Evolutionary conservation across 139 green algal species (phyloP), one percentile per base, ranked within the genome.

Genomic region (Chloropicon primus): DNA sequence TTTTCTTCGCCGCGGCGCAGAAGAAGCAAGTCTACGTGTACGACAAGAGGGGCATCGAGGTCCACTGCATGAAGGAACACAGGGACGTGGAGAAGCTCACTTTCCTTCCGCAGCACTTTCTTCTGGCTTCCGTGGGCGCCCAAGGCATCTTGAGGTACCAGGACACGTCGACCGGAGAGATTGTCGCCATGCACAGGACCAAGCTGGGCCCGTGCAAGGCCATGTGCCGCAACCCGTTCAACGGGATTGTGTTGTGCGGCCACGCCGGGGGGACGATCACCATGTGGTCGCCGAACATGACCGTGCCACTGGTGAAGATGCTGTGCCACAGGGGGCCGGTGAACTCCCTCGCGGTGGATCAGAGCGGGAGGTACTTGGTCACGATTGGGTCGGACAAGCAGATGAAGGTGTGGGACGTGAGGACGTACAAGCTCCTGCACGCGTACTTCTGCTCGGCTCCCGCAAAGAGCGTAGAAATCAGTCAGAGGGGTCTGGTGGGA

Each of bases 211-310:
- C 88, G 21, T 83, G 81, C 76, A 72, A 77, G 22, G 86, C 88
- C 1, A 90, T 98, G 89, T 77, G 84, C 1, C 90, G 92, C 2
- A 97, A 98, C 85, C 90, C 91, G 0, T 91, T 83, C 80, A 99
- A 97, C 79, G 93, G 83, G 2, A 91, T 96, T 26, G 75, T 96
- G 71, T 77, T 74, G 29, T 82, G 94, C 53, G 96, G 96, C 2
- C 96, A 99, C 79, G 75, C 80, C 27, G 92, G 93, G 71, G 95
- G 95, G 76, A 90, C 82, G 0, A 93, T 97, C 26, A 95, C 89
- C 26, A 91, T 98, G 90, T 99, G 96, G 96, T 96, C 90, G 0
- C 96, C 96, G 75, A 99, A 97, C 87, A 85, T 95, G 54, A 87
- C 84, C 24, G 88, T 81, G 2, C 87, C 96, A 1, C 85, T 90